Conservation (phyloP, 2,329 filamentous ascomycete genomes). For the Tolypocladium tropicale region DNA sequence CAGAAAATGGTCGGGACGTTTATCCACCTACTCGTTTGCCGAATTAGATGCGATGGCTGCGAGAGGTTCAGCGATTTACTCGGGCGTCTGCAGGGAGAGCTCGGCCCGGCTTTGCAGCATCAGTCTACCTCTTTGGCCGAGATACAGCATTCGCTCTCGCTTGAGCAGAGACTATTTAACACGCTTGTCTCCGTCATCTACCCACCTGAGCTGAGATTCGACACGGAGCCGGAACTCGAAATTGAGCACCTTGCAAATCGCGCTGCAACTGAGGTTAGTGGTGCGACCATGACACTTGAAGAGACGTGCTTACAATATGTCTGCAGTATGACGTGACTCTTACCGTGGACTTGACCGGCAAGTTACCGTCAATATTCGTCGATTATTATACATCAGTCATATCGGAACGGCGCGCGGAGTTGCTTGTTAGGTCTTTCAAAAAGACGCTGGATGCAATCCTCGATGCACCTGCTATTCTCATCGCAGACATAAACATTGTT, state of each 20-base stretch:
- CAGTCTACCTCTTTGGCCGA: not conserved
- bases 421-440: not conserved
- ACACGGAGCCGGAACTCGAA: not conserved
- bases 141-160: not conserved
- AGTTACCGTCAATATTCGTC: not conserved
- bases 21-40: not conserved
- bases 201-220: not conserved
- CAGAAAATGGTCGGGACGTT: not conserved
- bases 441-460: not conserved
- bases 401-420: not conserved
- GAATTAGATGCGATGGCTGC: not conserved
- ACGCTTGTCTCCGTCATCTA: not conserved
- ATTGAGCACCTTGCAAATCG: not conserved
- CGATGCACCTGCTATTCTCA: not conserved
- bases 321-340: not conserved
- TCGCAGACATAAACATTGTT: not conserved
- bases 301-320: not conserved
- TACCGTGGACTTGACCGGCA: not conserved
- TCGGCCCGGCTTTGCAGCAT: not conserved
- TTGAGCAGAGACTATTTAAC: not conserved
- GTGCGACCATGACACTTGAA: not conserved
- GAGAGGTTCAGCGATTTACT: not conserved
- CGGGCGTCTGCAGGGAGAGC: not conserved
- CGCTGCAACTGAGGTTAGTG: not conserved
- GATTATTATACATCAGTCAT: not conserved